Evolutionary conservation across 306 rosid species (phyloP).

Genomic region (Albizia julibrissin): DNA sequence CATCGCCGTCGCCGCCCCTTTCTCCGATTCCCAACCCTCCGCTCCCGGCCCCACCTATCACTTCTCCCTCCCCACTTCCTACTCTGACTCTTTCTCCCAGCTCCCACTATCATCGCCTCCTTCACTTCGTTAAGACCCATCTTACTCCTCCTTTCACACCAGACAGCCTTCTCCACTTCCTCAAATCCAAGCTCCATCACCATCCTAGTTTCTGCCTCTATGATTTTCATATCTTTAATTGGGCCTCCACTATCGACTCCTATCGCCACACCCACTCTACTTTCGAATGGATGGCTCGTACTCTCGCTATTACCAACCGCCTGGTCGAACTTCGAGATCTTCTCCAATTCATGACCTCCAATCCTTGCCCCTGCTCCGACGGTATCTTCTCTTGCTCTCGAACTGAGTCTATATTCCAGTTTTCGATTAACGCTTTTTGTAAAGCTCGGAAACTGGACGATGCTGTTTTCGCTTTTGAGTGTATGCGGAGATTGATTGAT

Average conservation of each 20-base stretch:
- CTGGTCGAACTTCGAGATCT: constrained; percentile 56
- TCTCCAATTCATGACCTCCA: constrained; percentile 53
- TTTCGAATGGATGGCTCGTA: constrained; percentile 74
- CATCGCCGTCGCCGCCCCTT: constrained; percentile 25
- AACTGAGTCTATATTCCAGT: constrained; percentile 58
- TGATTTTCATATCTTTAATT: constrained; percentile 81
- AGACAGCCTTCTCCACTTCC: constrained; percentile 64
- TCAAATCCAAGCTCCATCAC: constrained; percentile 75
- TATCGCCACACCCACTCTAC: constrained; percentile 79
- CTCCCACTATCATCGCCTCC: constrained; percentile 55
- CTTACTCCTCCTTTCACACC: constrained; percentile 64
- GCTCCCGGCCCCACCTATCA: constrained; percentile 50
- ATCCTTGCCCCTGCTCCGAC: constrained; percentile 78
- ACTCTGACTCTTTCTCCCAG: constrained; percentile 50
- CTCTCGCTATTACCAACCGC: constrained; percentile 65
- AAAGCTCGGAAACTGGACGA: constrained; percentile 57
- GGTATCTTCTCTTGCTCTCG: constrained; percentile 80
- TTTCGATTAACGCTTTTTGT: constrained; percentile 59
- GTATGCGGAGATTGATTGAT: constrained; percentile 68
- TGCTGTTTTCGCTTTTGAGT: constrained; percentile 56
- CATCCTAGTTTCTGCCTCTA: constrained; percentile 72
- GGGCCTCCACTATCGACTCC: constrained; percentile 82
- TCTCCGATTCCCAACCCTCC: constrained; percentile 61
- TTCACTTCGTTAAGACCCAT: constrained; percentile 58
- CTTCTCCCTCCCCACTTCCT: constrained; percentile 38